A percentile compares a stretch with the other conserved stretches of the same genome.
phyloP scores from a whole-genome alignment of 768 basidiomycete species.

The Asterophora parasitica region DNA sequence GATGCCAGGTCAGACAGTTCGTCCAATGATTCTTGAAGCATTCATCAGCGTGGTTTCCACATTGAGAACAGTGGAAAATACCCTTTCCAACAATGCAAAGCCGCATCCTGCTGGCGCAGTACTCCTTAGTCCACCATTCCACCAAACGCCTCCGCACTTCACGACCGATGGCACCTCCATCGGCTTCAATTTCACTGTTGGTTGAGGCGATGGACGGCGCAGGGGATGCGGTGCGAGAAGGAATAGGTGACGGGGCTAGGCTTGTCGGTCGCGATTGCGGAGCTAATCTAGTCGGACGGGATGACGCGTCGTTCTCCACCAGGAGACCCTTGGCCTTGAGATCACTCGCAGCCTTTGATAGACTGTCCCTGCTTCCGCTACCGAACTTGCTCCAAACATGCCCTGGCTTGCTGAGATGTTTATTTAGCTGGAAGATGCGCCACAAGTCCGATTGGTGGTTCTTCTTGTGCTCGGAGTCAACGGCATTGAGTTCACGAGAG shows the following conservation, averaged over 20 bases:
- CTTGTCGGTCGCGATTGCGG: slow-evolving; percentile 37
- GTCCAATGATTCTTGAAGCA: slow-evolving; percentile 62
- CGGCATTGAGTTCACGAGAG: slow-evolving; percentile 86
- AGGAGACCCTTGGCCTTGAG: slow-evolving; percentile 47
- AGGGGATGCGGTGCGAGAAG: slow-evolving; percentile 56
- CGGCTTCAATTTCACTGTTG: slow-evolving; percentile 58
- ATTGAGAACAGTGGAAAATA: slow-evolving; percentile 18
- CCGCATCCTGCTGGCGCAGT: slow-evolving; percentile 79
- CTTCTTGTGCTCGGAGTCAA: slow-evolving; percentile 96
- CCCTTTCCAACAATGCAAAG: slow-evolving; percentile 79
- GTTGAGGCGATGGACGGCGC: slow-evolving; percentile 50
- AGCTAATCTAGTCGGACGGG: slow-evolving; percentile 27
- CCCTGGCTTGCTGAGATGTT: slow-evolving; percentile 71
- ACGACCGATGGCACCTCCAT: slow-evolving; percentile 73
- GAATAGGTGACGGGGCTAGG: slow-evolving; percentile 37
- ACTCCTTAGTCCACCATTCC: slow-evolving; percentile 82
- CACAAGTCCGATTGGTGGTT: slow-evolving; percentile 88
- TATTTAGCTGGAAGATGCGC: slow-evolving; percentile 94
- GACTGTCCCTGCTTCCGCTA: slow-evolving; percentile 74
- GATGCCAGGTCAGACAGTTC: slow-evolving; percentile 60
- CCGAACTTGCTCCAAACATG: slow-evolving; percentile 94
- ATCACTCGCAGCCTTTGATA: slow-evolving; percentile 57
- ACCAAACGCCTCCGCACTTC: slow-evolving; percentile 75
- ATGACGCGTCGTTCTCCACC: slow-evolving; percentile 21
- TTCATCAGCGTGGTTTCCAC: background rate